phyloP scores from a whole-genome alignment of 2,329 filamentous ascomycete species.

The Penicillium sp. region DNA sequence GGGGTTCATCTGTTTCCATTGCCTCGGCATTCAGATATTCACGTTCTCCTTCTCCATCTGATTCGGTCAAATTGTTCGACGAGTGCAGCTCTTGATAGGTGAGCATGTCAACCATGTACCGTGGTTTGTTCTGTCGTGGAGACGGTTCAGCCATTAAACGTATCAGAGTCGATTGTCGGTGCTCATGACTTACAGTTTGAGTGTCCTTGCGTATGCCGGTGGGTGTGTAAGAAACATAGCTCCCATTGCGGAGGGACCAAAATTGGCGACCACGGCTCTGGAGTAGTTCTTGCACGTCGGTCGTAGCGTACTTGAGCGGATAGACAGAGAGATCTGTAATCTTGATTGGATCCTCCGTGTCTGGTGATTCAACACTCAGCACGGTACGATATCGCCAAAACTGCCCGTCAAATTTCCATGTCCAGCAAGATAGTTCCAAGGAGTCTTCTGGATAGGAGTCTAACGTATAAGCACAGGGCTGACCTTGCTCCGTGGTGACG shows the following conservation, averaged over 20 bases:
- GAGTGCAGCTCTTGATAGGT: not conserved
- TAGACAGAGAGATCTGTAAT: not conserved
- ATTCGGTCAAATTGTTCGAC: not conserved
- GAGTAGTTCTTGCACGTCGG: not conserved
- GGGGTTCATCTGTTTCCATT: not conserved
- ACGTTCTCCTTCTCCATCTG: too few relatives aligned
- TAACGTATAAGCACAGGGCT: not conserved
- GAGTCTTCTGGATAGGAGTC: not conserved
- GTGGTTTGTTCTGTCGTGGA: not conserved
- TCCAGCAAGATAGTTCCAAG: not conserved
- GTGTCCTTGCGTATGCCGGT: not conserved
- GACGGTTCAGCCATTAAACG: not conserved
- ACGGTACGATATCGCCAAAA: not conserved
- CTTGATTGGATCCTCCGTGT: not conserved
- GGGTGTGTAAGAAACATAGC: not conserved
- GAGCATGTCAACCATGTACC: conserved; percentile 2
- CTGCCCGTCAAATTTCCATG: conserved; percentile 1
- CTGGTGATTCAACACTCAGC: not conserved
- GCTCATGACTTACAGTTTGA: not conserved
- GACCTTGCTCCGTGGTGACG: not conserved
- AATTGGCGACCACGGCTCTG: not conserved
- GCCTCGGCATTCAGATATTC: not conserved
- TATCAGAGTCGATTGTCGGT: too few relatives aligned
- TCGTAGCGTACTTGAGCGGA: not conserved
- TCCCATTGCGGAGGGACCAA: not conserved